These are phyloP conservation scores for Wickerhamiella kurtzmanii DNA, from an alignment of 805 yeast genomes.

Conservation along the genomic window DNA sequence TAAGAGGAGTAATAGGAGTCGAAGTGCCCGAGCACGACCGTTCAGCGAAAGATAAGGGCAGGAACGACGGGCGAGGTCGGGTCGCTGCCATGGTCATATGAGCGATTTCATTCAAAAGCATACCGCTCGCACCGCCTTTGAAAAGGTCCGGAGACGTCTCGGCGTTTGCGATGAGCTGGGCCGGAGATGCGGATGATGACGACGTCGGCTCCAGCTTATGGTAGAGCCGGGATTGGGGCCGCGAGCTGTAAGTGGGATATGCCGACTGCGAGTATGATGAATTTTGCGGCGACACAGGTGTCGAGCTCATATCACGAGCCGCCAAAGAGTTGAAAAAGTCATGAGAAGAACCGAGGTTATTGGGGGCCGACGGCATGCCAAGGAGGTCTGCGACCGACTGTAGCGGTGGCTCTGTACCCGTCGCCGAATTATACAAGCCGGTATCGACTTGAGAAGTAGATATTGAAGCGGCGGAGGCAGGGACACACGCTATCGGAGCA, in stretches of 20 bases:
- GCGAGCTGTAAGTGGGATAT: no score
- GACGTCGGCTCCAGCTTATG: neutral
- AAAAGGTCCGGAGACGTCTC: neutral
- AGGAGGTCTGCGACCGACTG: no score
- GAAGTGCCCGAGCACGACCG: neutral
- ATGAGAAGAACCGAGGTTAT: no score
- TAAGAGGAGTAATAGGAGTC: neutral
- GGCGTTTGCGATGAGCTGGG: neutral
- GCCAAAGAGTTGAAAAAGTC: no score
- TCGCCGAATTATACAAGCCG: no score
- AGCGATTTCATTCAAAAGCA: neutral
- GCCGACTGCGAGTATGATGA: neutral
- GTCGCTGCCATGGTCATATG: neutral
- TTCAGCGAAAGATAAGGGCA: neutral
- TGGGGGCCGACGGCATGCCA: no score
- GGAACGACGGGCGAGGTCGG: neutral
- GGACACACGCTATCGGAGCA: neutral
- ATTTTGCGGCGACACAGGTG: neutral
- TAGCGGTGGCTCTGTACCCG: no score
- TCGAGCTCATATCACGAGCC: neutral
- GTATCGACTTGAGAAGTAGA: no score
- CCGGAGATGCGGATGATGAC: neutral
- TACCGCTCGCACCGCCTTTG: neutral
- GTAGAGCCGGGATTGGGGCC: neutral
- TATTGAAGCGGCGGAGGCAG: no score